Percentiles rank a stretch among this genome's conserved stretches.
phyloP scores from a whole-genome alignment of 345 rosid genomes.

The Linum trigynum region DNA sequence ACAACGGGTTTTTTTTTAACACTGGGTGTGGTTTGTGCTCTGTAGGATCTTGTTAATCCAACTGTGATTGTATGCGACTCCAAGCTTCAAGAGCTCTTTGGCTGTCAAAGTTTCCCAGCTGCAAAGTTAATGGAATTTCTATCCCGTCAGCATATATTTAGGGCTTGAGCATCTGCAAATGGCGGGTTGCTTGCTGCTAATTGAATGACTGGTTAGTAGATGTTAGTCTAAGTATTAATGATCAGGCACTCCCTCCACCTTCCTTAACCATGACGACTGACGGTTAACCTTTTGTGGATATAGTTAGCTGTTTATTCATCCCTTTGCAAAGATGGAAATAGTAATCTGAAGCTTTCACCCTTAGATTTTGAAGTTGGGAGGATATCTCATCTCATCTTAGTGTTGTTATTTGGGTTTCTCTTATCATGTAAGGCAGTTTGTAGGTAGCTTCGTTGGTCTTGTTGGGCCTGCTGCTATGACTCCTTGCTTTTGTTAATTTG shows the following conservation, averaged over 20 bases:
- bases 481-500: not conserved
- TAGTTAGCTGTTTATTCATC: not conserved
- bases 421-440: not conserved
- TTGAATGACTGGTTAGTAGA: not conserved
- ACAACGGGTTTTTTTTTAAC: too few species aligned
- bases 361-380: not conserved
- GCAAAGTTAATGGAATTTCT: constrained; percentile 24
- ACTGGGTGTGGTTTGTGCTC: not conserved
- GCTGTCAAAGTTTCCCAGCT: constrained; percentile 28
- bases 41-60: constrained; percentile 23
- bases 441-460: not conserved
- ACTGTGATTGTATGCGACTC: constrained; percentile 23
- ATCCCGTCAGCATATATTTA: constrained; percentile 19
- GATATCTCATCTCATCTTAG: not conserved
- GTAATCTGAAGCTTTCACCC: not conserved
- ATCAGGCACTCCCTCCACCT: not conserved
- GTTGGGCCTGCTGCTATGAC: not conserved
- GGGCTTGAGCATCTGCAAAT: constrained; percentile 2
- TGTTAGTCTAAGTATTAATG: not conserved
- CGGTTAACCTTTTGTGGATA: not conserved
- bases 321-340: not conserved
- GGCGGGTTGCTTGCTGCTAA: not conserved
- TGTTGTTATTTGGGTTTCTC: not conserved
- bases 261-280: not conserved
- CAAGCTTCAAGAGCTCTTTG: constrained; percentile 27